Evolutionary conservation across 23 red algal species (phyloP), one percentile per base, ranked within the genome.

Genomic region (Agarophyton chilense): DNA sequence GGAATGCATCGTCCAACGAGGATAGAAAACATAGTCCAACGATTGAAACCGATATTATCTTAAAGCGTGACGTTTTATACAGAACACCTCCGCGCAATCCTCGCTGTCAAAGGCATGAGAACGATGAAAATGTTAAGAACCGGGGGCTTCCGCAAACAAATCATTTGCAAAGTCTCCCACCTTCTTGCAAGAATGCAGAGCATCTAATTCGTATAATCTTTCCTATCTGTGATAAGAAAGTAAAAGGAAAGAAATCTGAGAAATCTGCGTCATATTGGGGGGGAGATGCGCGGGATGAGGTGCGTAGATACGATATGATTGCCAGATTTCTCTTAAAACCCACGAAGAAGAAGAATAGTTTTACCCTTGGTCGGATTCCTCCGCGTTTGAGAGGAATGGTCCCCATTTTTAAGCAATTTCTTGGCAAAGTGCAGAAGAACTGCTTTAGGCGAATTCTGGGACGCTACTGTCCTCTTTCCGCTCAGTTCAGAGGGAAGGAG

Each of bases 51-150:
- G 46, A 77, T 31, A 38, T 77, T 33, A 33, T 79, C 13, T 43
- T 79, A 29, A 77, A 78, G 54, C 67, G 84, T 47, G 84, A 89
- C 49, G 64, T 86, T 28, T 35, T 86, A 58, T 73, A 89, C 54
- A 33, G 52, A 17, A 79, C 58, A 18, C 45, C 84, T 53, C 44
- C 31, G 25, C 40, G 29, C 21, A 39, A 41, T 80, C 51, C 45
- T 61, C 28, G 33, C 33, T 58, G 41, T 19, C 49, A 21, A 33
- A 61, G 38, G 0, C 36, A 32, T 4, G n/a, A 36, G 2, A 34
- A 9, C 3, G 1, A 26, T 42, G 34, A 24, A 21, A 19, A 16
- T 6, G 6, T 9, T 0, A 24, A n/a, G 0, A 80, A 80, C 43
- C 32, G 10, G 4, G 76, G 76, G n/a, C 76, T 80, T 58, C 76